A percentile compares a stretch with the other conserved stretches of the same genome.
phyloP scores from a whole-genome alignment of 2,329 filamentous ascomycete species.

The Chaetomiaceae sp. region DNA sequence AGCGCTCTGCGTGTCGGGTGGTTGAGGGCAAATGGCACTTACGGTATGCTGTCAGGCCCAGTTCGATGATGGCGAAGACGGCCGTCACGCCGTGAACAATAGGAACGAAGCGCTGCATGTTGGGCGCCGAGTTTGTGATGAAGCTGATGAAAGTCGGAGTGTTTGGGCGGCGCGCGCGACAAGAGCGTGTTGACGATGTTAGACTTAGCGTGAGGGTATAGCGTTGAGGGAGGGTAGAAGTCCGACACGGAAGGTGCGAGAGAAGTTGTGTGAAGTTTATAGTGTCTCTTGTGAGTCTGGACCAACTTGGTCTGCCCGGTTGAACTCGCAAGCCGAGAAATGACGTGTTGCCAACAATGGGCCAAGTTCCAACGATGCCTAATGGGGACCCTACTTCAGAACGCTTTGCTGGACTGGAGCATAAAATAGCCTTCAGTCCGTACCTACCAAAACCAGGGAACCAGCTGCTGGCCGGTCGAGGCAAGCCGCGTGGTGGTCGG shows the following conservation, averaged over 20 bases:
- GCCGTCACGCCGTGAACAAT: conserved; percentile 62
- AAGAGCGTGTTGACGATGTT: neutral
- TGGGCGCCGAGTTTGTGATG: conserved; percentile 15
- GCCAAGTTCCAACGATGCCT: no score
- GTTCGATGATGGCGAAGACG: conserved; percentile 64
- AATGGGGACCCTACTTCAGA: no score
- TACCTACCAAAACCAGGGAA: no score
- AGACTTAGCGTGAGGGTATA: no score
- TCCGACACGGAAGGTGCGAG: neutral
- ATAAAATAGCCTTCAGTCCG: no score
- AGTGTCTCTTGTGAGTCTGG: no score
- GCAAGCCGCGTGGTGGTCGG: no score
- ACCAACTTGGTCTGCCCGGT: neutral
- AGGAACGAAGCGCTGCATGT: conserved; percentile 51
- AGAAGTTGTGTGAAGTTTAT: no score
- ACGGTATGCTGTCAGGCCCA: conserved; percentile 72
- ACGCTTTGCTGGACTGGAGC: no score
- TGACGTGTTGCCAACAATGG: conserved; percentile 10
- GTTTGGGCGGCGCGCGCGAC: no score
- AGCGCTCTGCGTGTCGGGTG: conserved; percentile 5
- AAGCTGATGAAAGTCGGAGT: no score
- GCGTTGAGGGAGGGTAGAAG: neutral
- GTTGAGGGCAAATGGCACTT: conserved; percentile 19
- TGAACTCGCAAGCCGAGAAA: neutral
- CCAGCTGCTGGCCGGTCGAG: no score